phyloP scores from a whole-genome alignment of 139 green algal species.

The Closterium sp. region DNA sequence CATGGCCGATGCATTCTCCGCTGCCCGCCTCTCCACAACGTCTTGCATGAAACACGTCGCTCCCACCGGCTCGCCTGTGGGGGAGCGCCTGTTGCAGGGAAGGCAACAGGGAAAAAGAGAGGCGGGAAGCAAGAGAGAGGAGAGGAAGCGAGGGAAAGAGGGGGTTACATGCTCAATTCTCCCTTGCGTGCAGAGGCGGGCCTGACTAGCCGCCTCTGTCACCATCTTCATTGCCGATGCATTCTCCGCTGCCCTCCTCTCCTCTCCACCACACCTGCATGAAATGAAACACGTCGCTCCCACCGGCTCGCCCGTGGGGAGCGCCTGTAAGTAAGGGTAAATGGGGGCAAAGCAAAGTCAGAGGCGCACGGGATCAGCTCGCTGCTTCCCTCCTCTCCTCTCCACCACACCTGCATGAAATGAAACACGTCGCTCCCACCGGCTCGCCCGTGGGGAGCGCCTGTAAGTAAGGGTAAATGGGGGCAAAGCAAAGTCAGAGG shows the following conservation, averaged over 20 bases:
- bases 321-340: no score
- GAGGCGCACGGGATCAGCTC: no score
- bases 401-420: conserved; percentile 41
- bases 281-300: conserved; percentile 39
- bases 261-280: conserved; percentile 31
- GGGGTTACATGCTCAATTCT: no score
- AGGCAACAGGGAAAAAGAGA: no score
- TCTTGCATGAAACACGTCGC: conserved; percentile 44
- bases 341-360: no score
- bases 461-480: no score
- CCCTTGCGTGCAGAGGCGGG: no score
- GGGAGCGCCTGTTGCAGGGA: not conserved
- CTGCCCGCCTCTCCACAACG: conserved; percentile 16
- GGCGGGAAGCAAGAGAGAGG: not conserved
- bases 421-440: conserved; percentile 29
- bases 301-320: not conserved
- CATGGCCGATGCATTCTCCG: conserved; percentile 12
- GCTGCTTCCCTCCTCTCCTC: no score
- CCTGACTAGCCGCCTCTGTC: conserved; percentile 27
- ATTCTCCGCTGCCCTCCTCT: not conserved
- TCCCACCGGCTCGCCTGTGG: conserved; percentile 9
- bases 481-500: not conserved
- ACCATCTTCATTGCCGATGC: conserved; percentile 27
- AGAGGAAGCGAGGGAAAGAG: no score
- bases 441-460: not conserved